A percentile compares a stretch with the other conserved stretches of the same genome.
Conservation (phyloP, 257 asterid genomes). For the Solanum microdontum region DNA sequence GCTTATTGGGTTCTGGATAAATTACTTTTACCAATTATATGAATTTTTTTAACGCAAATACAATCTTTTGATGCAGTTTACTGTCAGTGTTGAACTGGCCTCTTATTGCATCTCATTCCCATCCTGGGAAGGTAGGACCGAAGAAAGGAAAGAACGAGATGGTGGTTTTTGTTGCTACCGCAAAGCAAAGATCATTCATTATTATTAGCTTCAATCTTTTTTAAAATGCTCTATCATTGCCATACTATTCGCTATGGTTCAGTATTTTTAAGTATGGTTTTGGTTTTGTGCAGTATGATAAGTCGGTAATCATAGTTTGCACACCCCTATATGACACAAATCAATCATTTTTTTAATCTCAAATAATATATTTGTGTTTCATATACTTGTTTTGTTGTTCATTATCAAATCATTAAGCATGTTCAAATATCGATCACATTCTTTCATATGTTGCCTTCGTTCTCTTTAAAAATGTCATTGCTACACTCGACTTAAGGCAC, state of each 20-base stretch:
- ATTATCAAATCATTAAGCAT: neutral
- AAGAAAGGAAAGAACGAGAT: neutral
- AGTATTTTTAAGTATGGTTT: too few relatives aligned
- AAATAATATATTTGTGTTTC: neutral
- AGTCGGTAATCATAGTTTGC: neutral
- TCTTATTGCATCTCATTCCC: neutral
- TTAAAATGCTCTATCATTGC: too few relatives aligned
- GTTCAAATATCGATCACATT: neutral
- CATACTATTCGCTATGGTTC: too few relatives aligned
- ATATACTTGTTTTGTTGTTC: neutral
- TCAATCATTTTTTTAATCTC: neutral
- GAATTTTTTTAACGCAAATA: neutral
- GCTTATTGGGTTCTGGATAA: neutral
- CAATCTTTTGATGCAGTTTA: neutral
- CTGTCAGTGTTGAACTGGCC: neutral
- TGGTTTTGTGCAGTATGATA: neutral
- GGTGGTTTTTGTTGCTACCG: neutral
- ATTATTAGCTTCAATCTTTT: neutral
- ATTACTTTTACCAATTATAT: neutral
- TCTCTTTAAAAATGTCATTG: neutral
- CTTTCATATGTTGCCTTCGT: neutral
- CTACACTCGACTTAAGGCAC: neutral
- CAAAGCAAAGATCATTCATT: neutral
- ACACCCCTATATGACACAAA: neutral
- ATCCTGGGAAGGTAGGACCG: neutral